Base-by-base conservation (phyloP, 257 asterid species). In the Henckelia pumila region DNA sequence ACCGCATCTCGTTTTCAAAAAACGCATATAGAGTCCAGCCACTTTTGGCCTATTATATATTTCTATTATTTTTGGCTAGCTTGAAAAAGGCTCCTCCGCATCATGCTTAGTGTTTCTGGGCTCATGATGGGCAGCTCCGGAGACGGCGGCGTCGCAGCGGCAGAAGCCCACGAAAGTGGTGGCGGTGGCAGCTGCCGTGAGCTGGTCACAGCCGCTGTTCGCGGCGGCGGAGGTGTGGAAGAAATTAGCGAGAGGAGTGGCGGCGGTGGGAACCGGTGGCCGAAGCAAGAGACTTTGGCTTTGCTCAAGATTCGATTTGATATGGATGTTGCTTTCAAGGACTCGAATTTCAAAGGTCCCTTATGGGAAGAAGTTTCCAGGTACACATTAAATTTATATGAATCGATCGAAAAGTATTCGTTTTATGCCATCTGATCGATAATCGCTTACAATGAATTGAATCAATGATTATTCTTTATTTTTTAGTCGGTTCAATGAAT, bases 351-450 rank as follows among this genome's bases (percentile, higher is more conserved):
- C 66, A 93, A 93, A 85, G 96, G 95, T 44, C 97, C 98, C 69
- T 85, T 93, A 67, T 93, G 98, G 98, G 98, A 89, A 61, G 89
- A 92, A 71, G 95, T 92, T 75, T 92, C 96, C 75, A 89, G 98
- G 96, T 87, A 35, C 5, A 2, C 2, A 30, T 30, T 30, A 28
- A n/a, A n/a, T n/a, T n/a, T n/a, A n/a, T n/a, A n/a, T n/a, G n/a
- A 28, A 28, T 28, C 5, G 5, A 28, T 28, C 30, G 37, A 6
- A 35, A 35, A 10, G 13, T 9, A 8, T 35, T 35, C 47, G 6
- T 35, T 35, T 2, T 9, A 35, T 9, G 14, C 77, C 63, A 69
- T 6, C 63, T 65, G 33, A 66, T 24, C 61, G 33, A 66, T 24
- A 17, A 59, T 69, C 37, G 37, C 37, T 32, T 7, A 32, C 37